Evolutionary conservation across 805 yeast species (phyloP).

Genomic region (Starmerella scarabaei): DNA sequence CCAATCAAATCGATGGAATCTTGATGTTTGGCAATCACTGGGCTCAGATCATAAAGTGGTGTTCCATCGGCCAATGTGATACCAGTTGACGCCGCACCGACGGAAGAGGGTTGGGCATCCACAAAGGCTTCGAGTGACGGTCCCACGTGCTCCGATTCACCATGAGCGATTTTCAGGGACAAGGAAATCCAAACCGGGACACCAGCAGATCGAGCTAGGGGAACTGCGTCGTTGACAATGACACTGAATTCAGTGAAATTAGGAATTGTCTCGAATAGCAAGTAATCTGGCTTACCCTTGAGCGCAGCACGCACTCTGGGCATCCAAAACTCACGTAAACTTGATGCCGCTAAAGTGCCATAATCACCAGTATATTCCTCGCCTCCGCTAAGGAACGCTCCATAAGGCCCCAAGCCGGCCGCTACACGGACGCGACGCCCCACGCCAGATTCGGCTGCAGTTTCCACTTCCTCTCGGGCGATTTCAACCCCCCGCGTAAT

Average conservation of each 20-base stretch:
- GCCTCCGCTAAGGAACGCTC: slow-evolving; percentile 54
- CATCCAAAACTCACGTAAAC: slow-evolving; percentile 37
- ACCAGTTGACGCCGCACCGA: slow-evolving; percentile 1
- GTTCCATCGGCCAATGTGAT: slow-evolving; percentile 40
- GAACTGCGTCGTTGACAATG: slow-evolving; percentile 32
- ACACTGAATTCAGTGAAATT: slow-evolving; percentile 43
- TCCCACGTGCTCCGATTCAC: too few relatives aligned
- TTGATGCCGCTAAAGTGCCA: slow-evolving; percentile 21
- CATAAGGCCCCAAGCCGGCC: slow-evolving; percentile 69
- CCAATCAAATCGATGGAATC: slow-evolving; percentile 36
- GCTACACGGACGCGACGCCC: slow-evolving; percentile 28
- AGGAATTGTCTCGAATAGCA: slow-evolving; percentile 67
- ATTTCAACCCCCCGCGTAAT: slow-evolving; percentile 18
- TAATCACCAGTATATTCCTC: slow-evolving; percentile 66
- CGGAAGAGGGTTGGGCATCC: too few relatives aligned
- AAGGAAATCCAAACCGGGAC: slow-evolving; percentile 38
- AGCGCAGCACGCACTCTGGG: slow-evolving; percentile 34
- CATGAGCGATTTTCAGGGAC: slow-evolving; percentile 31
- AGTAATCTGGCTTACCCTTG: slow-evolving; percentile 34
- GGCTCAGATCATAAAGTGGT: slow-evolving; percentile 27
- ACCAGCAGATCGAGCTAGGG: slow-evolving; percentile 13
- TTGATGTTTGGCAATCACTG: slow-evolving; percentile 24
- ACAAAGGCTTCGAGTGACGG: too few relatives aligned
- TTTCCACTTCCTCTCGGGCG: slow-evolving; percentile 23
- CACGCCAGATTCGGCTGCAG: slow-evolving; percentile 1